Conservation (phyloP, 352 stramenopile genomes). For the Phytophthora macrochlamydospora region DNA sequence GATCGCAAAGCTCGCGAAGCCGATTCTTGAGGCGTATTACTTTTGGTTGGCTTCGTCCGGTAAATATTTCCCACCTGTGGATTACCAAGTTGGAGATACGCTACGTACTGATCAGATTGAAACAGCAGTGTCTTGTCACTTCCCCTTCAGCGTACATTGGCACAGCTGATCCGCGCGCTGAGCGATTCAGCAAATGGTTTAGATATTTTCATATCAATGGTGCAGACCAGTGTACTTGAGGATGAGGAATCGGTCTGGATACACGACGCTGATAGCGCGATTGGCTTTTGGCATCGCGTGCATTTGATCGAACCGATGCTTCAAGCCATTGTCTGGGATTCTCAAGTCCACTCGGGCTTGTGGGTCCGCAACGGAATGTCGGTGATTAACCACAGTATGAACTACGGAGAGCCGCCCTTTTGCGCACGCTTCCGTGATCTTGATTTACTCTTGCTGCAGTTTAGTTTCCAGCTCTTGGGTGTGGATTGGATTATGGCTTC, state of each 20-base stretch:
- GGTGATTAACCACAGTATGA: constrained; percentile 90
- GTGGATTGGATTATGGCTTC: constrained; percentile 83
- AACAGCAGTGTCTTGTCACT: constrained; percentile 77
- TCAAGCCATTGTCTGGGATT: constrained; percentile 87
- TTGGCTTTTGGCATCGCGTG: constrained; percentile 85
- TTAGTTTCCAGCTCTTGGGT: constrained; percentile 71
- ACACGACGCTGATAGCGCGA: constrained; percentile 54
- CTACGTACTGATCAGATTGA: constrained; percentile 64
- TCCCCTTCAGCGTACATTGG: constrained; percentile 78
- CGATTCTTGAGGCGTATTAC: constrained; percentile 78
- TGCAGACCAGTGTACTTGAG: constrained; percentile 37
- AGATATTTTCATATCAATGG: constrained; percentile 62
- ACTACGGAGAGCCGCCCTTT: constrained; percentile 89
- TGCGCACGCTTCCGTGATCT: constrained; percentile 84
- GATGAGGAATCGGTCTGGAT: constrained; percentile 55
- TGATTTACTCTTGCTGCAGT: constrained; percentile 82
- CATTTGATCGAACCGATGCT: constrained; percentile 81
- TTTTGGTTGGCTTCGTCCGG: constrained; percentile 78
- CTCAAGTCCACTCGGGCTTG: constrained; percentile 81
- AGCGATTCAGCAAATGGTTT: constrained; percentile 63
- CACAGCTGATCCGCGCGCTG: constrained; percentile 72
- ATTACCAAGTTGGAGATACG: constrained; percentile 63
- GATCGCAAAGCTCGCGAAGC: constrained; percentile 61
- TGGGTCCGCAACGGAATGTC: constrained; percentile 88
- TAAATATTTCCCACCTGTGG: constrained; percentile 77